Percentiles rank a stretch among this genome's conserved stretches.
Evolutionary conservation across 495 filamentous ascomycete genomes (phyloP).

Genomic region (Annulohypoxylon bovei): DNA sequence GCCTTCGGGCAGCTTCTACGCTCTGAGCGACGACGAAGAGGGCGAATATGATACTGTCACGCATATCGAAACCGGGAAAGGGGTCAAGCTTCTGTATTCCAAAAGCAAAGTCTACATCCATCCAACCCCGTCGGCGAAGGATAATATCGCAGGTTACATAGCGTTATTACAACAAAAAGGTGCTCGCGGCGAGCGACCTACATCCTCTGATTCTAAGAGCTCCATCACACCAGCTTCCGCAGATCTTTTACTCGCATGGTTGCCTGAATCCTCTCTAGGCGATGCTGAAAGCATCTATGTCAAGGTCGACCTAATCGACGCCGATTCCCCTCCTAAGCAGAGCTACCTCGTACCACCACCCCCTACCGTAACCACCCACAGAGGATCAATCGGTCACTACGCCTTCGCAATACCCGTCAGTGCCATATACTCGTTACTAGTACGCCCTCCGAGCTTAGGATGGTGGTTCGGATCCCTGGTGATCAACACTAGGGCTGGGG

Average conservation of each 20-base stretch:
- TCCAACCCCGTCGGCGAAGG: constrained; percentile 89
- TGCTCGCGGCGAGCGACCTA: constrained; percentile 52
- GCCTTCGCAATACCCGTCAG: constrained; percentile 92
- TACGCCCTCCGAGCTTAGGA: constrained; percentile 90
- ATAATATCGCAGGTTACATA: constrained; percentile 97
- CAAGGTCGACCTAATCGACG: constrained; percentile 90
- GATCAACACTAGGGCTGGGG: constrained; percentile 88
- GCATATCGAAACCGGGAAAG: constrained; percentile 77
- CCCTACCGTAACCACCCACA: constrained; percentile 78
- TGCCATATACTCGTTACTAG: constrained; percentile 87
- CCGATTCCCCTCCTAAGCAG: constrained; percentile 80
- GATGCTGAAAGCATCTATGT: constrained; percentile 89
- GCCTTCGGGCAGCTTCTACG: constrained; percentile 92
- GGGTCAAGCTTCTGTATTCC: constrained; percentile 94
- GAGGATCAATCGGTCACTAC: constrained; percentile 79
- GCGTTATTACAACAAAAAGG: constrained; percentile 93
- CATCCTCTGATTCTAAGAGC: constrained; percentile 63
- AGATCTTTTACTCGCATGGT: constrained; percentile 89
- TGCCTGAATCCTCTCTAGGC: constrained; percentile 89
- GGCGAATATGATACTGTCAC: constrained; percentile 95
- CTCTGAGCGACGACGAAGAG: constrained; percentile 95
- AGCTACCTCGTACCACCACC: constrained; percentile 92
- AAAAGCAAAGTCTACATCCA: constrained; percentile 99
- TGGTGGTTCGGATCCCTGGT: constrained; percentile 99
- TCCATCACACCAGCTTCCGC: constrained; percentile 57